A percentile compares a stretch with the other conserved stretches of the same genome.
phyloP scores from a whole-genome alignment of 2,329 filamentous ascomycete genomes.

The Cytospora schulzeri region DNA sequence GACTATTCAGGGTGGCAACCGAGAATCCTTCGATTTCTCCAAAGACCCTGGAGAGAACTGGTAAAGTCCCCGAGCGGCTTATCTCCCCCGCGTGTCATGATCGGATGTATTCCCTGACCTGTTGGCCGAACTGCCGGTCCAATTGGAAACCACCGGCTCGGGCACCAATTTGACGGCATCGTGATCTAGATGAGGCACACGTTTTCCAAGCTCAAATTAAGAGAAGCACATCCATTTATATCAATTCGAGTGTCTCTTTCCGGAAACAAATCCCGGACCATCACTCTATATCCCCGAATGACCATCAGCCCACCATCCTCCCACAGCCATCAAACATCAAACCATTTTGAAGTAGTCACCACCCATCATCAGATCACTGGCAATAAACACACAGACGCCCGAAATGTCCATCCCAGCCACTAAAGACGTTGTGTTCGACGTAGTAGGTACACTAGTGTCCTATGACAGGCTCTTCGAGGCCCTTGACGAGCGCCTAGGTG shows the following conservation, averaged over 20 bases:
- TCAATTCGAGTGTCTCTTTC: not conserved
- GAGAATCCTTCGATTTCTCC: no score
- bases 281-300: not conserved
- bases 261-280: not conserved
- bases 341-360: not conserved
- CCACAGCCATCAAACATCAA: not conserved
- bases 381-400: not conserved
- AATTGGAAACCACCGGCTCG: constrained; percentile 2
- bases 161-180: not conserved
- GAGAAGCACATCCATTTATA: not conserved
- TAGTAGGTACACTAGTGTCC: constrained; percentile 51
- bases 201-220: not conserved
- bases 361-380: not conserved
- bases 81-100: not conserved
- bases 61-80: not conserved
- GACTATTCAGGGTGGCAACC: not conserved
- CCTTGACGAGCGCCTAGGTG: constrained; percentile 43
- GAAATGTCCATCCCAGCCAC: constrained; percentile 21
- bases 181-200: not conserved
- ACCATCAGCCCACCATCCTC: not conserved
- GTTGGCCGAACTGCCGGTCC: not conserved
- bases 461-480: constrained; percentile 44
- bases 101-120: not conserved
- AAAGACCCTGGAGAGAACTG: no score
- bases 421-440: constrained; percentile 48